Evolutionary conservation across 2,329 filamentous ascomycete genomes (phyloP), one percentile per base, ranked within the genome.

Genomic region (Drechslerella coelobrocha): DNA sequence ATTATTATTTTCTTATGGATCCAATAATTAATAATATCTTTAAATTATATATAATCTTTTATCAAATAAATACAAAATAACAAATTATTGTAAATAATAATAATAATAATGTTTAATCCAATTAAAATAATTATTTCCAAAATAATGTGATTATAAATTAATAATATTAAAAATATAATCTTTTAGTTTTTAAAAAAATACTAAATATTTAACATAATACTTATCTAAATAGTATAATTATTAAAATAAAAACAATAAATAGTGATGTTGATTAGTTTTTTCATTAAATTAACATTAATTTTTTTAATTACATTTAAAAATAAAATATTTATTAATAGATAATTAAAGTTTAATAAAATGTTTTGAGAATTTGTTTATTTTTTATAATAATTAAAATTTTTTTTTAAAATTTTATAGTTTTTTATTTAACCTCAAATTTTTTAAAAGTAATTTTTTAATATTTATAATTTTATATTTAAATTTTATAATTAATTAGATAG

Each of bases 361-460:
- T n/a, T n/a, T n/a, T n/a, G n/a, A n/a, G n/a, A n/a, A n/a, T n/a
- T n/a, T n/a, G n/a, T n/a, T n/a, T n/a, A n/a, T n/a, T n/a, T n/a
- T n/a, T n/a, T n/a, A n/a, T n/a, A n/a, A n/a, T n/a, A n/a, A n/a
- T n/a, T n/a, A n/a, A n/a, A n/a, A n/a, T n/a, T n/a, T n/a, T n/a
- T n/a, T n/a, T n/a, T n/a, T n/a, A n/a, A n/a, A n/a, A n/a, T n/a
- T n/a, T n/a, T n/a, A n/a, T n/a, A n/a, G n/a, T n/a, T n/a, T n/a
- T n/a, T n/a, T n/a, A n/a, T n/a, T n/a, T n/a, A n/a, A n/a, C n/a
- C n/a, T n/a, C n/a, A n/a, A 43, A 37, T 24, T 5, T 17, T 31
- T 27, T 26, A 21, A 50, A 48, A 34, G 24, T 39, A 65, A 65
- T 51, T 21, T 31, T 34, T 23, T 62, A 53, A 43, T 43, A 43